phyloP scores from a whole-genome alignment of 2,329 filamentous ascomycete genomes.

The Rhynchosporium secalis region DNA sequence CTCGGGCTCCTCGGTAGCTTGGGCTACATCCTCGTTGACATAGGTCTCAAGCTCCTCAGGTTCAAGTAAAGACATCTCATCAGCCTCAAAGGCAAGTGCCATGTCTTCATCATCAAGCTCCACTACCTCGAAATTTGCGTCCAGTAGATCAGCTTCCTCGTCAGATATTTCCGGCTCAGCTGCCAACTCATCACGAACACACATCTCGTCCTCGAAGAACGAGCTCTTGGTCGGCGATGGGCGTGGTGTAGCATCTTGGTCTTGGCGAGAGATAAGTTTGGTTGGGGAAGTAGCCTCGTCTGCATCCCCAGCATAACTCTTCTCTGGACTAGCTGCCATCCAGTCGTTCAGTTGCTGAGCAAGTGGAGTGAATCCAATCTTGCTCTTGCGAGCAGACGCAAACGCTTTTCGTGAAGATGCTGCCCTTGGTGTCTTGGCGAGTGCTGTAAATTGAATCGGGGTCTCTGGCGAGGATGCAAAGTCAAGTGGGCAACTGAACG shows the following conservation, averaged over 20 bases:
- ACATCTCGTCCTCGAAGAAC: slow-evolving; percentile 66
- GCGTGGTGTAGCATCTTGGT: slow-evolving; percentile 13
- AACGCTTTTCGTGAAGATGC: slow-evolving; percentile 14
- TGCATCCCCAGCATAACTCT: slow-evolving; percentile 35
- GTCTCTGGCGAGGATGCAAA: slow-evolving; percentile 44
- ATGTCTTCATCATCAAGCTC: slow-evolving; percentile 56
- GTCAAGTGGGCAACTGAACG: slow-evolving; percentile 37
- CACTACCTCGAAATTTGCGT: slow-evolving; percentile 48
- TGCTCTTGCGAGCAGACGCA: slow-evolving; percentile 25
- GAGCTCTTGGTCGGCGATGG: slow-evolving; percentile 45
- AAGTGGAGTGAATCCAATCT: slow-evolving; percentile 63
- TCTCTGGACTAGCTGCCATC: slow-evolving; percentile 59
- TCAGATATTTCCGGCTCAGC: slow-evolving; percentile 40
- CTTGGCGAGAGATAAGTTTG: not conserved
- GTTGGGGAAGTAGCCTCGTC: slow-evolving; percentile 25
- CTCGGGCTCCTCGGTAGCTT: not conserved
- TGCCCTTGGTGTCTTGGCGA: slow-evolving; percentile 30
- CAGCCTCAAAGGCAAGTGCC: slow-evolving; percentile 57
- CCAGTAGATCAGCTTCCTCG: slow-evolving; percentile 40
- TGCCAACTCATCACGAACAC: slow-evolving; percentile 43
- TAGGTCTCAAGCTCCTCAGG: slow-evolving; percentile 34
- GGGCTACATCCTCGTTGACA: slow-evolving; percentile 21
- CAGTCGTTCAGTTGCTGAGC: slow-evolving; percentile 62
- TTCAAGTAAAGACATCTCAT: slow-evolving; percentile 59
- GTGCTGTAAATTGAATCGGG: slow-evolving; percentile 41